phyloP scores from a whole-genome alignment of 1,284 basidiomycete species.

The Tilletia indica region DNA sequence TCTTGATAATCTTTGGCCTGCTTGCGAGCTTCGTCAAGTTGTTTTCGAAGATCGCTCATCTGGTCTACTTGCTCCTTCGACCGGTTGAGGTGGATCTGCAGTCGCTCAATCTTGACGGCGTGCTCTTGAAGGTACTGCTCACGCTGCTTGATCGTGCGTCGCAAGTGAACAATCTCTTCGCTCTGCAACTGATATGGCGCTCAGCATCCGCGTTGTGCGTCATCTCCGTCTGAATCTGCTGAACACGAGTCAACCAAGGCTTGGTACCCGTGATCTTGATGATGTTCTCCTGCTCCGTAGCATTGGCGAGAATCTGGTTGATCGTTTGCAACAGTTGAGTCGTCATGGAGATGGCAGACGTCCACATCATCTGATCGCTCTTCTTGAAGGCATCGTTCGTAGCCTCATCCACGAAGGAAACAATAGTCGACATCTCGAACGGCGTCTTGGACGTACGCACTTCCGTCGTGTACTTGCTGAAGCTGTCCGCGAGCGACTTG shows the following conservation, averaged over 20 bases:
- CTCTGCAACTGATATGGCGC: slow-evolving; percentile 74
- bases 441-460: slow-evolving; percentile 33
- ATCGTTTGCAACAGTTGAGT: slow-evolving; percentile 28
- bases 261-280: slow-evolving; percentile 38
- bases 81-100: slow-evolving; percentile 86
- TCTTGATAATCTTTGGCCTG: slow-evolving; percentile 87
- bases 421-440: slow-evolving; percentile 31
- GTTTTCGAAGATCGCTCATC: slow-evolving; percentile 75
- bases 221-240: slow-evolving; percentile 77
- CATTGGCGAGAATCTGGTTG: slow-evolving; percentile 34
- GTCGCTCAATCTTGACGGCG: slow-evolving; percentile 85
- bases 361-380: slow-evolving; percentile 29
- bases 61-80: slow-evolving; percentile 79
- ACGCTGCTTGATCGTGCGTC: slow-evolving; percentile 69
- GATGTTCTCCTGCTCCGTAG: slow-evolving; percentile 47
- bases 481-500: slow-evolving; percentile 29
- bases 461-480: slow-evolving; percentile 34
- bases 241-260: slow-evolving; percentile 84
- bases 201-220: slow-evolving; percentile 89
- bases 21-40: slow-evolving; percentile 75
- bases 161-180: slow-evolving; percentile 83
- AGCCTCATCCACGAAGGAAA: slow-evolving; percentile 33
- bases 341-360: slow-evolving; percentile 28
- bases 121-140: slow-evolving; percentile 88
- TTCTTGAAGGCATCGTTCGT: slow-evolving; percentile 36